These are phyloP conservation scores for Geotrichum carabidarum DNA, from an alignment of 1,139 yeast genomes.

Conservation along the genomic window DNA sequence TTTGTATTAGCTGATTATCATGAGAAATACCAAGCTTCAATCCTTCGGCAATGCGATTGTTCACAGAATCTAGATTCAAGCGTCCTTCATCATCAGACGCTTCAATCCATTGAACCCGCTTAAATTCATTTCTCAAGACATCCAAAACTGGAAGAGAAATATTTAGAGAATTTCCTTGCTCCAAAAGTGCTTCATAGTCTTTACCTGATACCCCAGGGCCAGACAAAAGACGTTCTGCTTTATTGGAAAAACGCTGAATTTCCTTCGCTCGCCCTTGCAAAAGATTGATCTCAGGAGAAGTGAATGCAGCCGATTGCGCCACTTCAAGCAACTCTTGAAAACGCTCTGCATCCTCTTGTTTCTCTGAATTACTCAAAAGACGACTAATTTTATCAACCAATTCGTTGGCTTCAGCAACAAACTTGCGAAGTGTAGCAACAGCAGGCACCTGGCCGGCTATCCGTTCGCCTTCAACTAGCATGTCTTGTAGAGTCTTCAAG, in stretches of 20 bases:
- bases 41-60: slow-evolving; percentile 44
- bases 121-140: slow-evolving; percentile 47
- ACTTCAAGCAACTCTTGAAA: slow-evolving; percentile 43
- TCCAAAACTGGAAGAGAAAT: slow-evolving; percentile 50
- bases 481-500: slow-evolving; percentile 43
- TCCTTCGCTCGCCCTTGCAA: slow-evolving; percentile 51
- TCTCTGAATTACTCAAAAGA: slow-evolving; percentile 36
- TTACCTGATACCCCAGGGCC: slow-evolving; percentile 22
- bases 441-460: slow-evolving; percentile 39
- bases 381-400: slow-evolving; percentile 58
- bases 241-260: slow-evolving; percentile 46
- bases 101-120: slow-evolving; percentile 49
- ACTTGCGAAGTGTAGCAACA: slow-evolving; percentile 40
- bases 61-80: slow-evolving; percentile 38
- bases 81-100: slow-evolving; percentile 30
- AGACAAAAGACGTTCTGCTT: slow-evolving; percentile 9
- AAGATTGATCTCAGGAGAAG: slow-evolving; percentile 57
- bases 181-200: slow-evolving; percentile 35
- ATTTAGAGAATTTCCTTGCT: slow-evolving; percentile 56
- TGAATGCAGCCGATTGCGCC: slow-evolving; percentile 49
- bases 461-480: slow-evolving; percentile 55
- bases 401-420: slow-evolving; percentile 45
- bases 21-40: slow-evolving; percentile 33
- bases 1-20: slow-evolving; percentile 26
- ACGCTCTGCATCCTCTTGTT: slow-evolving; percentile 25